phyloP scores from a whole-genome alignment of 768 basidiomycete genomes.

The Russula abietina region DNA sequence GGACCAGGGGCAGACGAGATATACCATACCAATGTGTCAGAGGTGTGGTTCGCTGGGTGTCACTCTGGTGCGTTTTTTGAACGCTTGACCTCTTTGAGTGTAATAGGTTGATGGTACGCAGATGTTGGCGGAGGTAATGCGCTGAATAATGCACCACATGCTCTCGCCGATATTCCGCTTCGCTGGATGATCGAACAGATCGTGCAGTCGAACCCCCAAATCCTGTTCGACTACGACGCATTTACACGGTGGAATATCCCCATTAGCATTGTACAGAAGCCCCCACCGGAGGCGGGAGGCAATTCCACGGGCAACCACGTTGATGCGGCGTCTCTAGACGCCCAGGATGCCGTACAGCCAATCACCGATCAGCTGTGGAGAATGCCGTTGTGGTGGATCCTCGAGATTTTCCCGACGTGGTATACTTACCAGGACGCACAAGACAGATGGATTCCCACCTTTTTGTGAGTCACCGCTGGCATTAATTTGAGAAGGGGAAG shows the following conservation, averaged over 20 bases:
- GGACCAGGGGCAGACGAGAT: not conserved
- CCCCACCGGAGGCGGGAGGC: not conserved
- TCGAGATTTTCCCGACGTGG: conserved; percentile 56
- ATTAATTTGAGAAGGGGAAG: too few species aligned
- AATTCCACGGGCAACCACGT: not conserved
- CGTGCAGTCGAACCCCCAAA: not conserved
- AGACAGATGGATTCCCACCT: conserved; percentile 49
- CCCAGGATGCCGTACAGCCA: conserved; percentile 41
- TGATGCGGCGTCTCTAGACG: not conserved
- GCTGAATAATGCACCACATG: not conserved
- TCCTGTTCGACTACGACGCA: conserved; percentile 12
- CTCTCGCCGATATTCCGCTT: conserved; percentile 21
- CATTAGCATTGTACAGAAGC: not conserved
- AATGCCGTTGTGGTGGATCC: conserved; percentile 56
- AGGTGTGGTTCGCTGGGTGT: conserved; percentile 25
- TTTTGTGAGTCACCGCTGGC: conserved; percentile 41
- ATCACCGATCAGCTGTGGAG: conserved; percentile 47
- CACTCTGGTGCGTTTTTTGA: conserved; percentile 17
- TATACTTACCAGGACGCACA: conserved; percentile 51
- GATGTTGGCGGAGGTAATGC: conserved; percentile 22
- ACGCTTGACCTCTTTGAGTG: not conserved
- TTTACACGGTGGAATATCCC: conserved; percentile 19
- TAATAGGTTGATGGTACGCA: not conserved
- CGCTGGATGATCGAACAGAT: conserved; percentile 25
- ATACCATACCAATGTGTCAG: conserved; percentile 12